A percentile compares a stretch with the other conserved stretches of the same genome.
Evolutionary conservation across 2,329 filamentous ascomycete species (phyloP).

Genomic region (Apiospora hydei): DNA sequence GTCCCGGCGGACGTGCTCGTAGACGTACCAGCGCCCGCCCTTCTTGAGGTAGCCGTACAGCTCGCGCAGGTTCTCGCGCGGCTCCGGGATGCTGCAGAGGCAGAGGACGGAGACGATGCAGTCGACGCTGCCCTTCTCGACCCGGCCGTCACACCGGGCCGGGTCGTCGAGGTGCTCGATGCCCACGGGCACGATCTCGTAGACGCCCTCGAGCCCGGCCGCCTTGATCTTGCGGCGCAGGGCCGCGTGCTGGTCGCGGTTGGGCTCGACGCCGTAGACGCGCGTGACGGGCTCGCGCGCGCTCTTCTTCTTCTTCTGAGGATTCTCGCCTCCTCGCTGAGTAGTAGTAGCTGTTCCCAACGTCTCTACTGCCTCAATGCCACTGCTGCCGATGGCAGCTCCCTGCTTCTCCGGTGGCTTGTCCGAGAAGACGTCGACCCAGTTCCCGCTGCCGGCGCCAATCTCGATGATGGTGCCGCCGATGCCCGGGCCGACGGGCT

Average conservation of each 20-base stretch:
- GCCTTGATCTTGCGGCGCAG: slow-evolving; percentile 56
- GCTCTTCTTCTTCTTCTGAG: slow-evolving; percentile 24
- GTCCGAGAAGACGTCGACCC: slow-evolving; percentile 59
- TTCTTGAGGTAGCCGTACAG: slow-evolving; percentile 66
- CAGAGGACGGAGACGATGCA: slow-evolving; percentile 68
- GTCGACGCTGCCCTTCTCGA: slow-evolving; percentile 61
- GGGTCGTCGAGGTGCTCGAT: slow-evolving; percentile 62
- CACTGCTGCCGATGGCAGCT: no score
- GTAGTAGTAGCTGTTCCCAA: not conserved
- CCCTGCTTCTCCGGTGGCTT: slow-evolving; percentile 35
- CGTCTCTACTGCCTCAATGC: no score
- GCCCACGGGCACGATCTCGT: slow-evolving; percentile 68
- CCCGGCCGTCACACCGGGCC: slow-evolving; percentile 51
- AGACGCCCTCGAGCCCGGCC: slow-evolving; percentile 62
- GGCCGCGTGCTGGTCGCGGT: slow-evolving; percentile 56
- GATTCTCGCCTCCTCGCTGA: not conserved
- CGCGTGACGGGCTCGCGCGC: slow-evolving; percentile 44
- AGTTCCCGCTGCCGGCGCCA: slow-evolving; percentile 67
- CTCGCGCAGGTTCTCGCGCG: slow-evolving; percentile 59
- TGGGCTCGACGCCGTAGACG: slow-evolving; percentile 72
- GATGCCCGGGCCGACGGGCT: slow-evolving; percentile 47
- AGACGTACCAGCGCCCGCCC: slow-evolving; percentile 69
- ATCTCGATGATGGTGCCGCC: slow-evolving; percentile 66
- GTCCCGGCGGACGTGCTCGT: slow-evolving; percentile 62
- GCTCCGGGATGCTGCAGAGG: slow-evolving; percentile 69